Evolutionary conservation across 768 basidiomycete species (phyloP).

Genomic region (Neoboletus magnificus): DNA sequence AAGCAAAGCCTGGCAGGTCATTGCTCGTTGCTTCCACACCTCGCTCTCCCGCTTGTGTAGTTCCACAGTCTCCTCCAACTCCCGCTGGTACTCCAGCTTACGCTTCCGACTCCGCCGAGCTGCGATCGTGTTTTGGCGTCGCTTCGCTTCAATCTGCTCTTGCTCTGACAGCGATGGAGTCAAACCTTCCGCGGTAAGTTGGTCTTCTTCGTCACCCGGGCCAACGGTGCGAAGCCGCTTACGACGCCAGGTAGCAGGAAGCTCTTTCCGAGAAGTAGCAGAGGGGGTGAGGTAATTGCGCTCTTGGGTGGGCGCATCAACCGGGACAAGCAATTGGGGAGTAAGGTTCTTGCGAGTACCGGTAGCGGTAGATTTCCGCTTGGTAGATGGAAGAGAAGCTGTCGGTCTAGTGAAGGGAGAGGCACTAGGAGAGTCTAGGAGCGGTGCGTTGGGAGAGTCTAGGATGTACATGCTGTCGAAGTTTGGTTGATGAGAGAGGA

Average conservation of each 20-base stretch:
- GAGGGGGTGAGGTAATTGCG: slow-evolving; percentile 75
- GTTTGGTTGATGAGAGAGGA: slow-evolving; percentile 18
- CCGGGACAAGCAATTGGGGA: slow-evolving; percentile 59
- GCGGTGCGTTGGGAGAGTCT: slow-evolving; percentile 48
- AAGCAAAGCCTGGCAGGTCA: slow-evolving; percentile 48
- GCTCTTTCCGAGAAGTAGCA: slow-evolving; percentile 71
- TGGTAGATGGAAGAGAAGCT: slow-evolving; percentile 16
- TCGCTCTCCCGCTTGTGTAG: slow-evolving; percentile 55
- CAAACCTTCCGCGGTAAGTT: slow-evolving; percentile 19
- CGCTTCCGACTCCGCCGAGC: slow-evolving; percentile 76
- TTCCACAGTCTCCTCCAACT: slow-evolving; percentile 57
- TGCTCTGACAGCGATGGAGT: slow-evolving; percentile 49
- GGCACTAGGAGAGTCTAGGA: slow-evolving; percentile 38
- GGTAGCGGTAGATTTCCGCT: slow-evolving; percentile 41
- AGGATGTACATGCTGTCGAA: slow-evolving; percentile 43
- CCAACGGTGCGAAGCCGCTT: slow-evolving; percentile 52
- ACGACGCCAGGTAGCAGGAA: slow-evolving; percentile 68
- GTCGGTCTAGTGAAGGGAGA: slow-evolving; percentile 24
- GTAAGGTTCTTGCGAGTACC: slow-evolving; percentile 73
- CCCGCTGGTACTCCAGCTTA: slow-evolving; percentile 65
- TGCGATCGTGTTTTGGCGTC: slow-evolving; percentile 81
- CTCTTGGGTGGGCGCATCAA: slow-evolving; percentile 77
- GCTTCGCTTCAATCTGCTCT: slow-evolving; percentile 74
- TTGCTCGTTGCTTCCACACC: slow-evolving; percentile 57
- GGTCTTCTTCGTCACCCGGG: slow-evolving; percentile 51